These are phyloP conservation scores for Bullera alba DNA, from an alignment of 768 basidiomycete genomes.

Conservation along the genomic window DNA sequence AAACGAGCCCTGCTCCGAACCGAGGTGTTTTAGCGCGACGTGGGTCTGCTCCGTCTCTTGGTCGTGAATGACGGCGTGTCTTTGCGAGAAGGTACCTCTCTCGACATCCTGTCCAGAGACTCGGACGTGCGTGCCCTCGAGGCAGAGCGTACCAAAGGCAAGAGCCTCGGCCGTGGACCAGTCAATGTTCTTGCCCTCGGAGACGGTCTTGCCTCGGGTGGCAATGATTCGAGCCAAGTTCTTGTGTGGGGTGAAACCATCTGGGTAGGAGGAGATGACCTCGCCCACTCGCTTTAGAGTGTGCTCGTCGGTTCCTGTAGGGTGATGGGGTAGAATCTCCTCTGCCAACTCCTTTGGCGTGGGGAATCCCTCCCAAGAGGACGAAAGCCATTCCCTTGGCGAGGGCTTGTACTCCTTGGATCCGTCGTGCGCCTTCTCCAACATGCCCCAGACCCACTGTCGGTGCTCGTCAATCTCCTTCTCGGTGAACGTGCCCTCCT, in stretches of 20 bases:
- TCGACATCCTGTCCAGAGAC: slow-evolving; percentile 98
- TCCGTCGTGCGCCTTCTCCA: slow-evolving; percentile 89
- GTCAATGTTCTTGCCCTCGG: slow-evolving; percentile 87
- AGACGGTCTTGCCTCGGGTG: slow-evolving; percentile 79
- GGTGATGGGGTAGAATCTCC: slow-evolving; percentile 77
- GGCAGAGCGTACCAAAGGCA: slow-evolving; percentile 84
- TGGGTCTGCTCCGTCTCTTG: slow-evolving; percentile 87
- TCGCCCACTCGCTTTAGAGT: slow-evolving; percentile 77
- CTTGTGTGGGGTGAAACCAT: slow-evolving; percentile 77
- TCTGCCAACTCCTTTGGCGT: slow-evolving; percentile 93
- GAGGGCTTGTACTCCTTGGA: slow-evolving; percentile 94
- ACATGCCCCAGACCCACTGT: slow-evolving; percentile 99
- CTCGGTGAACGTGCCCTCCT: slow-evolving; percentile 87
- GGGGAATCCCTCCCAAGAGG: slow-evolving; percentile 97
- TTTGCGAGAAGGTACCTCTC: slow-evolving; percentile 96
- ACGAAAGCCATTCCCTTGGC: slow-evolving; percentile 93
- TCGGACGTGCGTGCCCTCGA: slow-evolving; percentile 90
- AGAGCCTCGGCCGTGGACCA: slow-evolving; percentile 98
- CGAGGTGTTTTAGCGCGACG: slow-evolving; percentile 79
- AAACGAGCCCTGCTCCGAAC: slow-evolving; percentile 80
- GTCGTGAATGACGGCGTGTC: slow-evolving; percentile 94
- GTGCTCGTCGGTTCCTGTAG: slow-evolving; percentile 72
- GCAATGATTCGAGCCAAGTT: slow-evolving; percentile 89
- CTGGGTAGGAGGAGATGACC: slow-evolving; percentile 76
- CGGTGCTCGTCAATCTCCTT: slow-evolving; percentile 97